These are phyloP conservation scores for Chaetoceros tenuissimus DNA, from an alignment of 108 stramenopile species.

Conservation along the genomic window DNA sequence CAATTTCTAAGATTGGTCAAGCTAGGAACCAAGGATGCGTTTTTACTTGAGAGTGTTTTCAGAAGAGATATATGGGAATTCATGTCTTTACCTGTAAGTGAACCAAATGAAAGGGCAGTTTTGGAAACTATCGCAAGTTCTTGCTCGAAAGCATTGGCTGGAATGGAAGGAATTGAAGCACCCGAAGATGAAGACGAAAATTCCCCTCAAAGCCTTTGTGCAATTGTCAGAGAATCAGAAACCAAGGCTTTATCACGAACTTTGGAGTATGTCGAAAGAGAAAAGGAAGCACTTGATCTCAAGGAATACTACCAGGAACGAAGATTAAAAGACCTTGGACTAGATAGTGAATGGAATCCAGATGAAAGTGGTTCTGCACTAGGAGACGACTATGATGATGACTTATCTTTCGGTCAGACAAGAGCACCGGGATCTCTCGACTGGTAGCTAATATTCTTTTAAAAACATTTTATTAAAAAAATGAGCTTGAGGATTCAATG, in stretches of 20 bases:
- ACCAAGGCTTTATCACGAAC: constrained; percentile 54
- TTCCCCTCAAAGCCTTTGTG: constrained; percentile 28
- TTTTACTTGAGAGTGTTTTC: constrained; percentile 90
- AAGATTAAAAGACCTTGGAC: constrained; percentile 80
- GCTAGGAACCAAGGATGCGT: constrained; percentile 81
- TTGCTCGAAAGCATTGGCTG: constrained; percentile 51
- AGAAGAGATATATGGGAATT: constrained; percentile 90
- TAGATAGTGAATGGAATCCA: constrained; percentile 77
- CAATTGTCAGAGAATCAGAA: constrained; percentile 58
- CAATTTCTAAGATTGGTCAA: constrained; percentile 75
- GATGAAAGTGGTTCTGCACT: constrained; percentile 22
- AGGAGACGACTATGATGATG: constrained; percentile 34
- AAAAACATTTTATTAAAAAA: too few relatives aligned
- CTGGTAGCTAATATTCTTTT: not conserved
- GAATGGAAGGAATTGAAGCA: constrained; percentile 31
- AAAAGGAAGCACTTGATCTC: constrained; percentile 79
- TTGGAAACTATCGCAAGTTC: constrained; percentile 48
- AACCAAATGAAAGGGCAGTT: constrained; percentile 69
- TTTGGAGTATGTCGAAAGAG: constrained; percentile 60
- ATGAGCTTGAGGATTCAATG: too few relatives aligned
- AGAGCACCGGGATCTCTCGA: constrained; percentile 42
- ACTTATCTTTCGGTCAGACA: constrained; percentile 57
- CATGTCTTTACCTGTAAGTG: constrained; percentile 85
- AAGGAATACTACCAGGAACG: constrained; percentile 94
- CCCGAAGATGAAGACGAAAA: constrained; percentile 7